Evolutionary conservation across 2,329 filamentous ascomycete genomes (phyloP).

Genomic region (Lachnellula hyalina): DNA sequence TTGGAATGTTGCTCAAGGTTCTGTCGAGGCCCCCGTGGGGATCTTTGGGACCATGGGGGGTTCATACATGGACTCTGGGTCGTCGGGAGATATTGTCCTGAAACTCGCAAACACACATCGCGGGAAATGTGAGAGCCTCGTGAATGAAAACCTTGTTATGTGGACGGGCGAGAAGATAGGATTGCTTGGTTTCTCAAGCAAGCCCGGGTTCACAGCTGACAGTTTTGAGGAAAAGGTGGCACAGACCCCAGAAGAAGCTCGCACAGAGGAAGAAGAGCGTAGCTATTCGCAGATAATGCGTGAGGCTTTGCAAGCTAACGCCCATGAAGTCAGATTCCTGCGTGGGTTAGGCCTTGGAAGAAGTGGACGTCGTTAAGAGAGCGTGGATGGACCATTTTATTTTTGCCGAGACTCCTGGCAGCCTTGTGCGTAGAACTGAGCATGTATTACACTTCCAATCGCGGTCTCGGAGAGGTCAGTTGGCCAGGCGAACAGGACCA

Average conservation of each 20-base stretch:
- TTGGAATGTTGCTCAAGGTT: conserved; percentile 51
- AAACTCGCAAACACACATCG: conserved; percentile 60
- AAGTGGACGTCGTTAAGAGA: conserved; percentile 1
- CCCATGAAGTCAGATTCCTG: conserved; percentile 72
- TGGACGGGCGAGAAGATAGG: conserved; percentile 88
- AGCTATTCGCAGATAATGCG: conserved; percentile 69
- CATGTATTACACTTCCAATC: background rate
- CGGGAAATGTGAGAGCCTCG: conserved; percentile 27
- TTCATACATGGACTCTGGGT: conserved; percentile 36
- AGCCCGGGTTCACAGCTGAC: conserved; percentile 42
- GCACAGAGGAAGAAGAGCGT: conserved; percentile 50
- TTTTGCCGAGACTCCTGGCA: background rate
- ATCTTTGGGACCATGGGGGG: conserved; percentile 45
- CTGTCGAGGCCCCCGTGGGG: conserved; percentile 40
- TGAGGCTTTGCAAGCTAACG: conserved; percentile 67
- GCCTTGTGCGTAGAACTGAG: background rate
- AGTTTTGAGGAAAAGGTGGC: conserved; percentile 43
- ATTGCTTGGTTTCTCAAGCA: conserved; percentile 57
- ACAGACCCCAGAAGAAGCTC: conserved; percentile 40
- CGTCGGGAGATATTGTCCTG: conserved; percentile 67
- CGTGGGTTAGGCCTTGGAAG: conserved; percentile 54
- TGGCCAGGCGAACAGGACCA: background rate
- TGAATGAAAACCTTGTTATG: conserved; percentile 63
- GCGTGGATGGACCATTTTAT: background rate
- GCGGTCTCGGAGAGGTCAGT: background rate